phyloP scores from a whole-genome alignment of 2,329 filamentous ascomycete genomes.

The Hirsutella rhossiliensis region DNA sequence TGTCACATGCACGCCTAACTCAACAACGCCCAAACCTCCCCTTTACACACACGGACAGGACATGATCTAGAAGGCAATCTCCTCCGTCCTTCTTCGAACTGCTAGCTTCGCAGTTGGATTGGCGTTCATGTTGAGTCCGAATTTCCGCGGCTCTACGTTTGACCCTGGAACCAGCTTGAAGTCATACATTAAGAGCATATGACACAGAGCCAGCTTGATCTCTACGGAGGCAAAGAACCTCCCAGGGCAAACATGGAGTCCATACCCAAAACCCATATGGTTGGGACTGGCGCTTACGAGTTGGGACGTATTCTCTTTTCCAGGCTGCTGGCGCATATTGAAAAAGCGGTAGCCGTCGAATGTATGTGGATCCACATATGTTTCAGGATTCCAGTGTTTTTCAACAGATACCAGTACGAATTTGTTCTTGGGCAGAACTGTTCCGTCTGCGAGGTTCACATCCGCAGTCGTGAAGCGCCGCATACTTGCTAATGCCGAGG shows the following conservation, averaged over 20 bases:
- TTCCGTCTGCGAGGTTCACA: too few species aligned
- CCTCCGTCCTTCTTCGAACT: too few species aligned
- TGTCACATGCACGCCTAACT: too few species aligned
- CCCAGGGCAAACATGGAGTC: background rate
- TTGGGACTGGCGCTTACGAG: background rate
- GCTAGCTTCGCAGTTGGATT: too few species aligned
- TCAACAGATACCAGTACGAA: background rate
- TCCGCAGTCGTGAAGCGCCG: too few species aligned
- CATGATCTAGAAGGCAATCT: too few species aligned
- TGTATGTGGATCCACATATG: background rate
- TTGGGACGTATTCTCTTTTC: background rate
- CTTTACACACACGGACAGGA: too few species aligned
- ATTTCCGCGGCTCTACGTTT: too few species aligned
- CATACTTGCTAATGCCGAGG: too few species aligned
- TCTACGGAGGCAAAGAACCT: background rate
- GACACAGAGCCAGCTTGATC: background rate
- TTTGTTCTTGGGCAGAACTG: background rate
- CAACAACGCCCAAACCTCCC: too few species aligned
- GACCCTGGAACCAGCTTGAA: too few species aligned
- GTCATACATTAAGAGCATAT: background rate
- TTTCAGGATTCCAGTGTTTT: background rate
- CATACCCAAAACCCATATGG: background rate
- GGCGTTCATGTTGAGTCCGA: too few species aligned
- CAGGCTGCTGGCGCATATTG: background rate
- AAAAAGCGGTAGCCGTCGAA: background rate